Evolutionary conservation across 768 basidiomycete species (phyloP).

Genomic region (Leccinum subgranulosum): DNA sequence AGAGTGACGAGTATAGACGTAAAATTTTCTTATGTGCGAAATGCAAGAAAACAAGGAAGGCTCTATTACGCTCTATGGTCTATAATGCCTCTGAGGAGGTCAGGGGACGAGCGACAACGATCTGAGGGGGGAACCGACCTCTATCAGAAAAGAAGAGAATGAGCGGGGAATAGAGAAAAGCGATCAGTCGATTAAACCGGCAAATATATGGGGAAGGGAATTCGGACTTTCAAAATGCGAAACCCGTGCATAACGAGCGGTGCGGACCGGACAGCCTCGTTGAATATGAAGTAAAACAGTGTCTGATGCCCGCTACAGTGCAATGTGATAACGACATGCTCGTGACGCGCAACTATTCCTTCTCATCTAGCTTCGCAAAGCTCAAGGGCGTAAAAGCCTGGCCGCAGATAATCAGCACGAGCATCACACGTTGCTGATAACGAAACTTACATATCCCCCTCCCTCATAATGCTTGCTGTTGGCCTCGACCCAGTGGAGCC

Average conservation of each 20-base stretch:
- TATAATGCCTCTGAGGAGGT: slow-evolving; percentile 35
- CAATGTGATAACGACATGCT: slow-evolving; percentile 16
- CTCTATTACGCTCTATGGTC: slow-evolving; percentile 53
- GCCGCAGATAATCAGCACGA: slow-evolving; percentile 25
- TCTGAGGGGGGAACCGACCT: slow-evolving; percentile 21
- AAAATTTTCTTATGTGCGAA: slow-evolving; percentile 34
- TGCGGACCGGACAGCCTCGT: slow-evolving; percentile 10
- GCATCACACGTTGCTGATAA: slow-evolving; percentile 22
- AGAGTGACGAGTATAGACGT: slow-evolving; percentile 34
- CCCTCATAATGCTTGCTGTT: slow-evolving; percentile 96
- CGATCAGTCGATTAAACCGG: not conserved
- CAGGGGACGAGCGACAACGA: not conserved
- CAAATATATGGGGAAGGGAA: slow-evolving; percentile 14
- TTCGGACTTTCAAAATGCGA: slow-evolving; percentile 34
- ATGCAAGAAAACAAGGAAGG: slow-evolving; percentile 53
- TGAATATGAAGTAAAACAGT: slow-evolving; percentile 4
- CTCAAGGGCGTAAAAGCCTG: slow-evolving; percentile 49
- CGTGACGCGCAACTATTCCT: slow-evolving; percentile 24
- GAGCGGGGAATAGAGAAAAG: slow-evolving; percentile 29
- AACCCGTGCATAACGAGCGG: not conserved
- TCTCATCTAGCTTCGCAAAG: slow-evolving; percentile 42
- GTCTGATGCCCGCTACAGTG: slow-evolving; percentile 10
- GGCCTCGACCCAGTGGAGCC: slow-evolving; percentile 97
- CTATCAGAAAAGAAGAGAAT: slow-evolving; percentile 31
- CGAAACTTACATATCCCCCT: slow-evolving; percentile 74